These are phyloP conservation scores for Phytophthora kernoviae DNA, from an alignment of 352 stramenopile species.

Conservation along the genomic window DNA sequence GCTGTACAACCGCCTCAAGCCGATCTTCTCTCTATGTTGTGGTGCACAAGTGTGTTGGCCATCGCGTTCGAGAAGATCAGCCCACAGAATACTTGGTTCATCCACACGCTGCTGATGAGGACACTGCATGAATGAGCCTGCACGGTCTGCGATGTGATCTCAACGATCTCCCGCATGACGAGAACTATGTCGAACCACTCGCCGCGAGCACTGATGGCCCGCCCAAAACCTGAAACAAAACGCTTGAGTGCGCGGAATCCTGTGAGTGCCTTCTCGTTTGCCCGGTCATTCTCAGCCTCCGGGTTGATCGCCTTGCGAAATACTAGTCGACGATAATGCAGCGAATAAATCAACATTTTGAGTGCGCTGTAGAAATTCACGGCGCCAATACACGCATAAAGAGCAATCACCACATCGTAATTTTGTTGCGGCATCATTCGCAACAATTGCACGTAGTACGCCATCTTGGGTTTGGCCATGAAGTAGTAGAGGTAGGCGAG, in stretches of 20 bases:
- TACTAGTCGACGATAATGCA: slow-evolving; percentile 32
- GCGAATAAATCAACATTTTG: slow-evolving; percentile 31
- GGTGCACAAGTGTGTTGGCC: slow-evolving; percentile 31
- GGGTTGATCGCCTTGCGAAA: slow-evolving; percentile 15
- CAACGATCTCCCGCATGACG: slow-evolving; percentile 24
- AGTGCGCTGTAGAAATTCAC: slow-evolving; percentile 33
- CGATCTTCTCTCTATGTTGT: slow-evolving; percentile 25
- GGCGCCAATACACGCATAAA: slow-evolving; percentile 30
- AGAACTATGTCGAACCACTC: slow-evolving; percentile 33
- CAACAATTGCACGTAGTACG: slow-evolving; percentile 33
- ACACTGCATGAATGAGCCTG: slow-evolving; percentile 37
- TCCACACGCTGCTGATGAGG: slow-evolving; percentile 37
- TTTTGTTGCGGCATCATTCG: slow-evolving; percentile 42
- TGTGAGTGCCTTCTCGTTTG: not conserved
- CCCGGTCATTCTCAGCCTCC: not conserved
- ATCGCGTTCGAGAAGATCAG: slow-evolving; percentile 45
- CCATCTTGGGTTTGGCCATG: slow-evolving; percentile 30
- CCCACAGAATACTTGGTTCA: slow-evolving; percentile 35
- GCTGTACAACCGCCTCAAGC: slow-evolving; percentile 27
- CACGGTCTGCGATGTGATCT: slow-evolving; percentile 35
- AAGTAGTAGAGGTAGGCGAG: slow-evolving; percentile 37
- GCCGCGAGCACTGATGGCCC: slow-evolving; percentile 22
- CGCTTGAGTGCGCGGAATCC: slow-evolving; percentile 11
- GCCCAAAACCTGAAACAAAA: slow-evolving; percentile 17
- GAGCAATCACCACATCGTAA: slow-evolving; percentile 17